Evolutionary conservation across 495 filamentous ascomycete genomes (phyloP), one percentile per base, ranked within the genome.

Genomic region (Alectoria sarmentosa): DNA sequence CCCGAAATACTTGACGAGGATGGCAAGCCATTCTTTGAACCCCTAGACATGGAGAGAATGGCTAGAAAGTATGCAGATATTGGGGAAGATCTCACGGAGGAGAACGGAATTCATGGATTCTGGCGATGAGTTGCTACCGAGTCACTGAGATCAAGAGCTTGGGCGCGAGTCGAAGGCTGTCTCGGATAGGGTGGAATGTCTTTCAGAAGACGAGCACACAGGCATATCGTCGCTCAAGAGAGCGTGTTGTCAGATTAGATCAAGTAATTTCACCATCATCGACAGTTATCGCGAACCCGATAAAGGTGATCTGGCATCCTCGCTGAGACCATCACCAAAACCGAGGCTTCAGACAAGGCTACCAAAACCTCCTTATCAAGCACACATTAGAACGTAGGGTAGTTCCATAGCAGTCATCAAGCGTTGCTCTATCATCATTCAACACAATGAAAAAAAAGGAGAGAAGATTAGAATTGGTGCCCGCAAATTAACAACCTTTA

Each of bases 221-320:
- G 19, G 28, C 14, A 13, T 11, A 13, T 10, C 4, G 17, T 7
- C 34, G 17, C 30, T 34, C 15, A 17, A 2, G 13, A 10, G 6
- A 21, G 23, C 14, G 44, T 52, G 67, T 66, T 69, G 69, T 83
- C 80, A 80, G 80, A 83, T 83, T 83, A 83, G 80, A 83, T 83
- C 80, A 83, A 83, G 80, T 81, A 72, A 77, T 77, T 79, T 77
- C 67, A 61, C 77, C 77, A 62, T 79, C 80, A 82, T 63, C 69
- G 72, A 77, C 67, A 68, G 66, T n/a, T 54, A 44, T 58, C 42
- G 54, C 61, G 28, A 58, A 58, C 39, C 17, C 38, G 54, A 52
- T 32, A 46, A 52, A 48, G 55, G 36, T 26, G 39, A 55, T 55
- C 59, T 59, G 52, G 36, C 58, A 65, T 65, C 39, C 41, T 39